Evolutionary conservation across 108 stramenopile species (phyloP), one percentile per base, ranked within the genome.

Genomic region (Cylindrotheca closterium): DNA sequence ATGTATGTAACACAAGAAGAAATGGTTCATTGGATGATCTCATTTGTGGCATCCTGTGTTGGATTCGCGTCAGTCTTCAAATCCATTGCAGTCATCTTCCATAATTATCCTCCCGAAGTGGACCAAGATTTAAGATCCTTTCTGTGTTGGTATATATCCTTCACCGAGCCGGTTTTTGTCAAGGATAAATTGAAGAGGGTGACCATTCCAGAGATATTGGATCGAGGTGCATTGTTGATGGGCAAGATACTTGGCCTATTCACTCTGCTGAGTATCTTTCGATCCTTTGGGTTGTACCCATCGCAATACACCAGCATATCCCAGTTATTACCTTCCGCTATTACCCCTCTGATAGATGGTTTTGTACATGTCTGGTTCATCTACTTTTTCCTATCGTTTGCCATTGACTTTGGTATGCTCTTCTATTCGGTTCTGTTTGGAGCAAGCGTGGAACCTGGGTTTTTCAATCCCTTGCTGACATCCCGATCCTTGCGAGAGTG

Each of bases 41-140:
- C 52, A 3, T 68, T 73, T 48, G 23, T 78, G 28, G 30, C 54
- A 15, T 42, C 63, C 22, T 61, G 70, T 0, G 67, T 78, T 53
- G 77, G 71, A 32, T 68, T 73, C 51, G 37, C 54, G 15, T 56
- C 65, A 1, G 65, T 67, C 33, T 73, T 78, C 30, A 78, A 78
- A 33, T 52, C 56, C 4, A 28, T 65, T 32, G 58, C 55, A 37
- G 65, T 66, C 29, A 65, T 57, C 1, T 77, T 47, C 47, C 34
- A 62, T 12, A 34, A 57, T 31, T 63, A 61, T 48, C 77, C 77
- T 2, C 0, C 30, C 37, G 77, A 68, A 26, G 67, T 64, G 4
- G 71, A 68, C 24, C 19, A 15, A 0, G 46, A 67, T 27, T 47
- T 78, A 26, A 24, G 30, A 29, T 52, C 60, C 15, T 78, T 60